A percentile compares a stretch with the other conserved stretches of the same genome.
phyloP scores from a whole-genome alignment of 805 yeast species.

The Hanseniaspora meyeri region DNA sequence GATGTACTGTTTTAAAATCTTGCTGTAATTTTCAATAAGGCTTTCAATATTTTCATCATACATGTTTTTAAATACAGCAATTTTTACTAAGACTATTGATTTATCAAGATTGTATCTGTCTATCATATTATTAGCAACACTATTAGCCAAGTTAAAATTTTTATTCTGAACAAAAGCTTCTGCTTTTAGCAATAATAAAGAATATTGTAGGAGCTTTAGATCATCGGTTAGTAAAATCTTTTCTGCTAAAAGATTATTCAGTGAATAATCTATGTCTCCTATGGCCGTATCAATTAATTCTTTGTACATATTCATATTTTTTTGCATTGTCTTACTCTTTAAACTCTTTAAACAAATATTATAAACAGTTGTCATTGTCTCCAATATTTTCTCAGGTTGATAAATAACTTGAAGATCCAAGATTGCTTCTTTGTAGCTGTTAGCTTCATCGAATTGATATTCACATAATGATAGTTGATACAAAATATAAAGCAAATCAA shows the following conservation, averaged over 20 bases:
- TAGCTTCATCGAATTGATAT: constrained; percentile 29
- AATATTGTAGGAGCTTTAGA: background rate
- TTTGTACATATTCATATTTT: background rate
- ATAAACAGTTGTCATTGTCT: background rate
- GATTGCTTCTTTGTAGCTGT: constrained; percentile 27
- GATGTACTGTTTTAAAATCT: constrained; percentile 24
- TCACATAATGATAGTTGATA: constrained; percentile 25
- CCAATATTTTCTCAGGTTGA: background rate
- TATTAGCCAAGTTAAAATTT: constrained; percentile 18
- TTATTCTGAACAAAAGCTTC: constrained; percentile 23
- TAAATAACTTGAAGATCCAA: constrained; percentile 16
- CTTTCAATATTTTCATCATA: background rate
- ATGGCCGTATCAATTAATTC: background rate
- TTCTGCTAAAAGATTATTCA: background rate
- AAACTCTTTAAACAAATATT: background rate
- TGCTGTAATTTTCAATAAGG: background rate
- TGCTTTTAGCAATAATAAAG: constrained; percentile 17
- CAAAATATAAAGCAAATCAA: constrained; percentile 26
- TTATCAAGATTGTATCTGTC: constrained; percentile 22
- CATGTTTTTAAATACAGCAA: constrained; percentile 20
- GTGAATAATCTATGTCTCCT: background rate
- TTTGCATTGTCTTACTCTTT: background rate
- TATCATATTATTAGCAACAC: constrained; percentile 21
- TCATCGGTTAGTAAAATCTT: background rate
- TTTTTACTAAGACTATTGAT: constrained; percentile 25